Conservation (phyloP, 2,329 filamentous ascomycete genomes). For the Aureobasidium uvarum region DNA sequence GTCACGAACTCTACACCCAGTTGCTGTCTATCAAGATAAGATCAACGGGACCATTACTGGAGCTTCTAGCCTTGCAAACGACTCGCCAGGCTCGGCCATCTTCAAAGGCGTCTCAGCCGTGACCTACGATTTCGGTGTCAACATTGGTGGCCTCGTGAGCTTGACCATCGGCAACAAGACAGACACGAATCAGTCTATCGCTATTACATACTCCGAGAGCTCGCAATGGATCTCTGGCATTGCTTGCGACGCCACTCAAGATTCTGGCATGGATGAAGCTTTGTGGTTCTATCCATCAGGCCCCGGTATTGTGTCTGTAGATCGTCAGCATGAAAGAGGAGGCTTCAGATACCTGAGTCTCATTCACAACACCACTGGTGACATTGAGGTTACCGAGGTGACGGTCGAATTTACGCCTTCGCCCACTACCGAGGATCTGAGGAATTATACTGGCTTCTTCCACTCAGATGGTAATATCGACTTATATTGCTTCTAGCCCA, state of each 20-base stretch:
- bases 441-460: conserved; percentile 45
- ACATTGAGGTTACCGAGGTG: conserved; percentile 40
- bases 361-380: conserved; percentile 46
- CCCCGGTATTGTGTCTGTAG: conserved; percentile 45
- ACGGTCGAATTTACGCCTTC: conserved; percentile 49
- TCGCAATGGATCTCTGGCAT: conserved; percentile 51
- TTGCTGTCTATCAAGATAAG: conserved; percentile 41
- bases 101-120: conserved; percentile 42
- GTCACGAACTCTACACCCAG: conserved; percentile 40
- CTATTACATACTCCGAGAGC: conserved; percentile 45
- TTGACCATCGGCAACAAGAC: conserved; percentile 39
- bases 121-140: conserved; percentile 44
- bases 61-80: conserved; percentile 38
- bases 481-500: background rate
- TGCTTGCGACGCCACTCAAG: conserved; percentile 49
- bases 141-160: conserved; percentile 45
- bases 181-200: conserved; percentile 42
- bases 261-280: conserved; percentile 49
- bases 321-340: conserved; percentile 45
- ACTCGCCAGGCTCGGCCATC: conserved; percentile 35
- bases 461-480: conserved; percentile 39
- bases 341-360: conserved; percentile 50
- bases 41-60: conserved; percentile 43
- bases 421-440: conserved; percentile 42
- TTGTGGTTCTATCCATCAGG: conserved; percentile 49